Evolutionary conservation across 305 asterid species (phyloP).

Genomic region (Solanum hybrid): DNA sequence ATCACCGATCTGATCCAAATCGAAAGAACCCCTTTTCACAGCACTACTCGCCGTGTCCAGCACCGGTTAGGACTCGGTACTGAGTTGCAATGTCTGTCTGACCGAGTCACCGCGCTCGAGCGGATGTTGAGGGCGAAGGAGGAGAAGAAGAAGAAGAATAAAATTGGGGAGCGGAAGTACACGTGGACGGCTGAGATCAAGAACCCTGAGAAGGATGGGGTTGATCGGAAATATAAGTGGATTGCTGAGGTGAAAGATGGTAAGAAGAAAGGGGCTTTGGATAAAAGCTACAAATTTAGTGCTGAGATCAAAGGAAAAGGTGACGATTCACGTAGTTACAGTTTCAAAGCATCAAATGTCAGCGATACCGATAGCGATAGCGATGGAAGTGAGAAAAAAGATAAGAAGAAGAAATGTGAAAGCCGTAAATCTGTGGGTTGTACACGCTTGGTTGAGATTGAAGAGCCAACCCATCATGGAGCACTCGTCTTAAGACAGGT

Average conservation of each 20-base stretch:
- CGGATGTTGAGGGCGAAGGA: conserved; percentile 13
- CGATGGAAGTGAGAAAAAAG: conserved; percentile 18
- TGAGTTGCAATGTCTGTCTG: conserved; percentile 44
- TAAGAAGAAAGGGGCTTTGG: conserved; percentile 39
- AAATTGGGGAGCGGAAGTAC: conserved; percentile 60
- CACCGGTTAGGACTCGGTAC: conserved; percentile 18
- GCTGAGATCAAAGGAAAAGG: conserved; percentile 72
- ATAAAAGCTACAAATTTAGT: conserved; percentile 51
- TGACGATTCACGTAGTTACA: conserved; percentile 42
- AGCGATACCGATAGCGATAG: conserved; percentile 25
- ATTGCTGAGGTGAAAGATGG: conserved; percentile 50
- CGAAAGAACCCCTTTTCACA: conserved; percentile 33
- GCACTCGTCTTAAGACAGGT: conserved; percentile 74
- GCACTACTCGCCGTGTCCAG: conserved; percentile 34
- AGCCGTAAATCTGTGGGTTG: conserved; percentile 16
- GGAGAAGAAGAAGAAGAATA: conserved; percentile 18
- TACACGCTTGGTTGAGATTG: conserved; percentile 59
- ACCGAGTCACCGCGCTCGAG: conserved; percentile 71
- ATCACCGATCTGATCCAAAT: conserved; percentile 76
- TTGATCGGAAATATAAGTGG: conserved; percentile 61
- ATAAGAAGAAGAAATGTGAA: conserved; percentile 27
- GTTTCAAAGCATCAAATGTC: conserved; percentile 36
- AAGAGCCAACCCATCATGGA: conserved; percentile 51
- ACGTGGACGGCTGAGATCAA: conserved; percentile 84
- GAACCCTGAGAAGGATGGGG: conserved; percentile 41